These are phyloP conservation scores for Suillus americanus DNA, from an alignment of 768 basidiomycete species.

Conservation along the genomic window DNA sequence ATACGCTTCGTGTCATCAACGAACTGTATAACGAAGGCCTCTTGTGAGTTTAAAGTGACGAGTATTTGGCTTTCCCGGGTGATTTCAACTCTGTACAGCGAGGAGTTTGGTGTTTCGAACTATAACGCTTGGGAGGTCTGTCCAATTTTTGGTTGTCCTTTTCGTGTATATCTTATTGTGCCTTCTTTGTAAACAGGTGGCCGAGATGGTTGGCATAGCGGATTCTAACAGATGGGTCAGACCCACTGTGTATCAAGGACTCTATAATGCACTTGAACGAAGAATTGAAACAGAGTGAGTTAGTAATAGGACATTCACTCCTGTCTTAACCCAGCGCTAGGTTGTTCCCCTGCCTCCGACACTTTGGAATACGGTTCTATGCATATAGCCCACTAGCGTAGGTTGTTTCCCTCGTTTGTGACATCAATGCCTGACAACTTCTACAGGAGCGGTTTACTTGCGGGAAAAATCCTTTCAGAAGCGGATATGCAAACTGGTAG, in stretches of 20 bases:
- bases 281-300: conserved; percentile 36
- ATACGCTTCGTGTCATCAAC: conserved; percentile 46
- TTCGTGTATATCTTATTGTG: background rate
- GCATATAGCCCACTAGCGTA: conserved; percentile 26
- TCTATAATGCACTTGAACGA: conserved; percentile 48
- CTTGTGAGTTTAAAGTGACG: conserved; percentile 35
- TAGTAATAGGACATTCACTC: background rate
- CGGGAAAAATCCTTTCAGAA: conserved; percentile 13
- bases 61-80: background rate
- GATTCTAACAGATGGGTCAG: conserved; percentile 45
- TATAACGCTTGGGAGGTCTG: conserved; percentile 33
- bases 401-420: background rate
- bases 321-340: background rate
- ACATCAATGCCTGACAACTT: background rate
- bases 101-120: conserved; percentile 17
- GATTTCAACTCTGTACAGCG: conserved; percentile 5
- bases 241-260: conserved; percentile 50
- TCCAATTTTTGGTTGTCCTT: background rate
- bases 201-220: conserved; percentile 44
- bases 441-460: conserved; percentile 6
- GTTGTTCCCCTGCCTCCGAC: conserved; percentile 42
- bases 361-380: conserved; percentile 41
- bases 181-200: conserved; percentile 28
- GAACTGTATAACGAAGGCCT: conserved; percentile 51
- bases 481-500: conserved; percentile 7